These are phyloP conservation scores for Lentinula novae-zelandiae DNA, from an alignment of 1,284 basidiomycete species.

Conservation along the genomic window DNA sequence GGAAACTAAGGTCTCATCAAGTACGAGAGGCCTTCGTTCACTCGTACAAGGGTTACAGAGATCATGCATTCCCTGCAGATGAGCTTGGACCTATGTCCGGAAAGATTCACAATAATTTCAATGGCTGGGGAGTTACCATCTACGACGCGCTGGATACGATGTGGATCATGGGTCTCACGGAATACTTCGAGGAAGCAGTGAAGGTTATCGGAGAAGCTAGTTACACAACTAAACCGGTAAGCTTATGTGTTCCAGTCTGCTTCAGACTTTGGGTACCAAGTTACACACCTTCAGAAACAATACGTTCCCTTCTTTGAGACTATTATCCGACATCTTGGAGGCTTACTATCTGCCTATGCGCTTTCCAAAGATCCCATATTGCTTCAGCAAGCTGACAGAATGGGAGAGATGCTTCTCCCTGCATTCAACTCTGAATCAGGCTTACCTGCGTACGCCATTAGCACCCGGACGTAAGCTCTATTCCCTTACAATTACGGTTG, in stretches of 20 bases:
- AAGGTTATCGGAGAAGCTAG: conserved; percentile 7
- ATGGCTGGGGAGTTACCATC: conserved; percentile 15
- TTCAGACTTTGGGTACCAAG: not conserved
- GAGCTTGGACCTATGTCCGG: conserved; percentile 58
- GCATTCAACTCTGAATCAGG: conserved; percentile 53
- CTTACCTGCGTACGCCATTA: conserved; percentile 49
- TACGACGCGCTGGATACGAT: conserved; percentile 60
- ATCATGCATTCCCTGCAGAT: conserved; percentile 53
- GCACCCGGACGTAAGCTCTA: conserved; percentile 31
- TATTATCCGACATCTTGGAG: conserved; percentile 74
- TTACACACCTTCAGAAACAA: conserved; percentile 14
- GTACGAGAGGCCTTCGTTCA: conserved; percentile 61
- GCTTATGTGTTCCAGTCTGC: not conserved
- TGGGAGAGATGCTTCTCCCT: conserved; percentile 48
- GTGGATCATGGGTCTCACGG: conserved; percentile 40
- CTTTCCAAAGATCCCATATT: conserved; percentile 58
- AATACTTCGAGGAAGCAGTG: conserved; percentile 15
- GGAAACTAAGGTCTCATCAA: conserved; percentile 48
- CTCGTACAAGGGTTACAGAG: conserved; percentile 61
- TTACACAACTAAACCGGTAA: conserved; percentile 13
- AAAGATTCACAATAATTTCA: conserved; percentile 36
- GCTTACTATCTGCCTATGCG: conserved; percentile 71
- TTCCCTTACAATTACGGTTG: not conserved
- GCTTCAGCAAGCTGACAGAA: conserved; percentile 51
- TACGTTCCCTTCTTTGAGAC: conserved; percentile 73